Conservation (phyloP, 176 grass and related monocot species). For the Pontederia paniculata region DNA sequence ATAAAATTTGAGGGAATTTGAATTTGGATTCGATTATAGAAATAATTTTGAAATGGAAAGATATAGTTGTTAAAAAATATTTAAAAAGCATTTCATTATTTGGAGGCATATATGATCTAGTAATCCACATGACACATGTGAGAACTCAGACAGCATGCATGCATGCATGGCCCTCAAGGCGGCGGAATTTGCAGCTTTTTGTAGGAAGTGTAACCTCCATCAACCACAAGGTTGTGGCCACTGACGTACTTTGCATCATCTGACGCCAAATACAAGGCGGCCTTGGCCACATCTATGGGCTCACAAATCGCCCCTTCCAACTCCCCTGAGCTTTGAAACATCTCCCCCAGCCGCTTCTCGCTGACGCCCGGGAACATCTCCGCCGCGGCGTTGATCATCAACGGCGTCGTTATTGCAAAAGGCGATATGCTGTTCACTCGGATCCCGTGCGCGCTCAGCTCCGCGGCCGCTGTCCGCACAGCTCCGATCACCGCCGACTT, state of each 20-base stretch:
- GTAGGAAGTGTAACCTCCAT: constrained; percentile 30
- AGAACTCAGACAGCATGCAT: no score
- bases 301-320: constrained; percentile 30
- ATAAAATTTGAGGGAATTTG: no score
- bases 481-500: constrained; percentile 35
- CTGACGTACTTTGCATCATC: constrained; percentile 49
- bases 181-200: constrained; percentile 10
- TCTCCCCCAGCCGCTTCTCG: constrained; percentile 3
- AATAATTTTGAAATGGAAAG: no score
- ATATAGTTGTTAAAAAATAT: no score
- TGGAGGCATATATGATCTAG: no score
- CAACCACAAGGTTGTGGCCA: constrained; percentile 59
- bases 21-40: no score
- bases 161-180: not conserved
- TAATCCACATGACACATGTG: constrained; percentile 1
- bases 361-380: not conserved
- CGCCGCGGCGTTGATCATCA: not conserved
- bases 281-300: constrained; percentile 29
- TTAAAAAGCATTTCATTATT: no score
- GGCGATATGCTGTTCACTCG: constrained; percentile 69
- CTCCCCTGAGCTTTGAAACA: constrained; percentile 20
- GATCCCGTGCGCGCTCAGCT: constrained; percentile 38
- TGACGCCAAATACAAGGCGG: constrained; percentile 47
- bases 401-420: constrained; percentile 23
- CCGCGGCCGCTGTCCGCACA: constrained; percentile 25